Base-by-base conservation (phyloP, 2,329 filamentous ascomycete genomes). In the Aspergillus glaucus region DNA sequence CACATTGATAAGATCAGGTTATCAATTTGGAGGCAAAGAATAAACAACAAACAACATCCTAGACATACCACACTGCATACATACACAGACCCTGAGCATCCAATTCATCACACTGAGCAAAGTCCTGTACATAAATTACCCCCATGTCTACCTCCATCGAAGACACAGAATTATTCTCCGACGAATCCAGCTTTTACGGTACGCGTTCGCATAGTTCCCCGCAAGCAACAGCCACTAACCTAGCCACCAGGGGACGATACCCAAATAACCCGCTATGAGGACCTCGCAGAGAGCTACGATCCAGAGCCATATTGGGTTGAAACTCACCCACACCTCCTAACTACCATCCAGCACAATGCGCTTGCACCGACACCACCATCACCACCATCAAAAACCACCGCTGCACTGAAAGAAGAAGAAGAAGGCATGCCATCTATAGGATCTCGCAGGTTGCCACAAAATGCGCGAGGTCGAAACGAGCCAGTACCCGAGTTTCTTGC, bases 401-500 rank as follows among this genome's bases (percentile, higher is more conserved):
- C 14, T n/a, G 36, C 6, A 4, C 8, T 39, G 36, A 28, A 43
- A 19, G 22, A 43, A 26, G 22, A 43, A 26, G 22, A 28, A 8
- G 7, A 39, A 4, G 8, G 10, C 10, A 4, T 12, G 15, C 19
- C 10, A 14, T 12, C 26, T 9, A 30, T 12, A 30, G 26, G 26
- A 12, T 30, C 26, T 12, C 14, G 24, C 41, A 15, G 10, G 6
- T 6, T 39, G 43, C 53, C 45, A 9, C 44, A 28, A n/a, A 55
- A 55, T 17, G 45, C 43, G 32, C 57, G 55, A 44, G 52, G 53
- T 15, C 42, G 34, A 86, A 63, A 73, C 1, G 87, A 91, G 62
- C 78, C 78, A 0, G 69, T 86, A 1, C 67, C 79, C 6, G 76
- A 78, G 1, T 94, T 95, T 57, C 67, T 93, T 2, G 51, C 69